Conservation (phyloP, 306 rosid genomes). For the Prunus persica region Prunus_persica_NCBIv2 NC_034012.1:14960001-14960500, state of each 20-base stretch:
- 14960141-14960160: not conserved
- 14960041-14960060: not conserved
- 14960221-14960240: not conserved
- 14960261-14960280: not conserved
- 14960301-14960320: not conserved
- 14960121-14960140: not conserved
- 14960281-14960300: conserved; percentile 1
- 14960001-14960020: not conserved
- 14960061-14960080: not conserved
- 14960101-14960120: not conserved
- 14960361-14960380: not conserved
- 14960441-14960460: not conserved
- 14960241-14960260: not conserved
- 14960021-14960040: not conserved
- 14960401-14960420: not conserved
- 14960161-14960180: not conserved
- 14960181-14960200: not conserved
- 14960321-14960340: not conserved
- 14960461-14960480: not conserved
- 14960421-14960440: not conserved
- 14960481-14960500: not conserved
- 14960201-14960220: not conserved
- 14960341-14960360: not conserved
- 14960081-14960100: not conserved
- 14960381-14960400: not conserved